phyloP scores from a whole-genome alignment of 441 rosid species.

The Francoa sonchifolia region DNA sequence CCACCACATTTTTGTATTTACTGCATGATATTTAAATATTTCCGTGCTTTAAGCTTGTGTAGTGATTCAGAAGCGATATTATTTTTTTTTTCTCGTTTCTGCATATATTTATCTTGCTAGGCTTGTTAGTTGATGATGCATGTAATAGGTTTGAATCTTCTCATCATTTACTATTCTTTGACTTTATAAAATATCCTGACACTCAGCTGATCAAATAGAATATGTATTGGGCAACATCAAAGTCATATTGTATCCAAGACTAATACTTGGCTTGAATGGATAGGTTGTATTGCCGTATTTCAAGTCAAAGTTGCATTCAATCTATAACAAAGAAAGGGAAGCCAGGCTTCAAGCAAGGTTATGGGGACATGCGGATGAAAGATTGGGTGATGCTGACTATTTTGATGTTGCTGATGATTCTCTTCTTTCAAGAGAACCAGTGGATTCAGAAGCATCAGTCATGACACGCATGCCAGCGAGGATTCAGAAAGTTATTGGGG shows the following conservation, averaged over 20 bases:
- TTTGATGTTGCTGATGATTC: slow-evolving; percentile 35
- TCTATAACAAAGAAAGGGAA: slow-evolving; percentile 93
- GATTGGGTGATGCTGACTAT: slow-evolving; percentile 40
- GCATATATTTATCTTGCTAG: too few species aligned
- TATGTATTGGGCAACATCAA: too few species aligned
- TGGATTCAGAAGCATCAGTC: slow-evolving; percentile 38
- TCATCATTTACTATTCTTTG: too few species aligned
- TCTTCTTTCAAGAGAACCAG: slow-evolving; percentile 31
- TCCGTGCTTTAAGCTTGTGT: too few species aligned
- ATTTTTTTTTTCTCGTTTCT: slow-evolving; percentile 1
- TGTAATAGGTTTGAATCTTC: too few species aligned
- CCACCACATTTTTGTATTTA: not conserved
- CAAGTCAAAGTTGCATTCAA: slow-evolving; percentile 77
- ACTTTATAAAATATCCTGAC: too few species aligned
- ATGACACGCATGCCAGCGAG: slow-evolving; percentile 42
- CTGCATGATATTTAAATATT: not conserved
- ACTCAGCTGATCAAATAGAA: too few species aligned
- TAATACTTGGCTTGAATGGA: too few species aligned
- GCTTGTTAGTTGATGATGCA: too few species aligned
- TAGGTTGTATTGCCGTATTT: slow-evolving; percentile 97
- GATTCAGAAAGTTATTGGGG: slow-evolving; percentile 60
- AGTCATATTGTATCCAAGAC: too few species aligned
- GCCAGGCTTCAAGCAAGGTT: slow-evolving; percentile 87
- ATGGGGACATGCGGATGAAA: slow-evolving; percentile 75
- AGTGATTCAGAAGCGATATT: not conserved